phyloP scores from a whole-genome alignment of 306 rosid genomes.

The Prunus padus region DNA sequence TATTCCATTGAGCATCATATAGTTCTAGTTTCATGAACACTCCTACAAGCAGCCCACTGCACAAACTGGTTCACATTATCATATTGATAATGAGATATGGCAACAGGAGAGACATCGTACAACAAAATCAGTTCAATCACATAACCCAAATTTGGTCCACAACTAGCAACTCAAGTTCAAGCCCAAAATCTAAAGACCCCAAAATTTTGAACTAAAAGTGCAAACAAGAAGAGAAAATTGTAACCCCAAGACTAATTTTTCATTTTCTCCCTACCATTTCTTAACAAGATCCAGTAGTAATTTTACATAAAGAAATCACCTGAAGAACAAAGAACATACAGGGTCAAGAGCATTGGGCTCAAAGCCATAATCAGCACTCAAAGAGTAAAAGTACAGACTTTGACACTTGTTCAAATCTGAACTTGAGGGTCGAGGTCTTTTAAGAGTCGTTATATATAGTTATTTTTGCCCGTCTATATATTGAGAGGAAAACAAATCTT shows the following conservation, averaged over 20 bases:
- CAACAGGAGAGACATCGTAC: neutral
- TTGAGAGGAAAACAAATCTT: too few species aligned
- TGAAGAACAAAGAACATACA: constrained; percentile 33
- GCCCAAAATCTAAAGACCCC: neutral
- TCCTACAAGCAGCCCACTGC: neutral
- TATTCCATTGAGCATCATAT: neutral
- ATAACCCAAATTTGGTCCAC: neutral
- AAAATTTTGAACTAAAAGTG: neutral
- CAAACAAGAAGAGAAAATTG: neutral
- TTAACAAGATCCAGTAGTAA: neutral
- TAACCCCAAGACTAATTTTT: neutral
- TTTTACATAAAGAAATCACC: neutral
- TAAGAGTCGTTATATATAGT: too few species aligned
- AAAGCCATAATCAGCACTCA: constrained; percentile 85
- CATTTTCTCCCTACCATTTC: neutral
- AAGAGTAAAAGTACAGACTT: constrained; percentile 23
- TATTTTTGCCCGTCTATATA: too few species aligned
- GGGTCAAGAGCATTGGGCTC: constrained; percentile 84
- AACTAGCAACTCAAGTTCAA: neutral
- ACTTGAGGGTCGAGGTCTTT: too few species aligned
- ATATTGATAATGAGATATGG: too few species aligned
- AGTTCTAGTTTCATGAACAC: neutral
- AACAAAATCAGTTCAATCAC: constrained; percentile 6
- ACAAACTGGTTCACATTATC: too few species aligned
- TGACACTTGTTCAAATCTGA: neutral